phyloP scores from a whole-genome alignment of 2,329 filamentous ascomycete species.

The Talaromyces sp. region DNA sequence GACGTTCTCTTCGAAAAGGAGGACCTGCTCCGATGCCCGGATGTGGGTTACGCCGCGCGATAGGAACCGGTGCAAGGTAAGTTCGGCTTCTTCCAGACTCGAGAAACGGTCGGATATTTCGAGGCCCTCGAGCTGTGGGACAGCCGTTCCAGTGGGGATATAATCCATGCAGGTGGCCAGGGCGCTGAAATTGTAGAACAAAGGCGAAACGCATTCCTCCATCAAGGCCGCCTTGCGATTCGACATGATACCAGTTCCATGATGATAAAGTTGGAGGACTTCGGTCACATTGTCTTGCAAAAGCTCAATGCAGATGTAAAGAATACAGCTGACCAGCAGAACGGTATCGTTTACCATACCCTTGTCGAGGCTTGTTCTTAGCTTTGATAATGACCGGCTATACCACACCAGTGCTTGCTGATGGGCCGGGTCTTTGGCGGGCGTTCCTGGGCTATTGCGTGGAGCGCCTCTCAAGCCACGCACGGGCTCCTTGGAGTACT shows the following conservation, averaged over 20 bases:
- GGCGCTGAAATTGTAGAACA: slow-evolving; percentile 17
- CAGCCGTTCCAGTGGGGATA: background rate
- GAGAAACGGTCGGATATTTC: background rate
- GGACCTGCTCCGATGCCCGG: background rate
- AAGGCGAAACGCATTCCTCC: slow-evolving; percentile 8
- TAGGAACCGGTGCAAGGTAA: background rate
- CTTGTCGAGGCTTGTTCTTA: slow-evolving; percentile 22
- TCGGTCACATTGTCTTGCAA: slow-evolving; percentile 22
- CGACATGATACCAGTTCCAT: slow-evolving; percentile 24
- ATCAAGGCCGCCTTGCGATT: slow-evolving; percentile 15
- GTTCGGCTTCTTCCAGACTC: background rate
- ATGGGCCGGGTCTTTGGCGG: slow-evolving; percentile 13
- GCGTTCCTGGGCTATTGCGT: background rate
- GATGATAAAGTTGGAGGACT: slow-evolving; percentile 24
- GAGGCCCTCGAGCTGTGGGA: background rate
- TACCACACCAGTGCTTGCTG: slow-evolving; percentile 28
- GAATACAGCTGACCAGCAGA: slow-evolving; percentile 27
- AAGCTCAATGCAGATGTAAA: slow-evolving; percentile 32
- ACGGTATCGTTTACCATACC: slow-evolving; percentile 22
- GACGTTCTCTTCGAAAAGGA: background rate
- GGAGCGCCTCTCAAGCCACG: background rate
- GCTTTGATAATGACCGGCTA: slow-evolving; percentile 24
- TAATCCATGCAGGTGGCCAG: background rate
- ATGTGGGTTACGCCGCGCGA: background rate
- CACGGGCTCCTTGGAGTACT: background rate